These are phyloP conservation scores for Coemansia sp. DNA, from an alignment of 192 early-diverging fungal genomes.

Conservation along the genomic window DNA sequence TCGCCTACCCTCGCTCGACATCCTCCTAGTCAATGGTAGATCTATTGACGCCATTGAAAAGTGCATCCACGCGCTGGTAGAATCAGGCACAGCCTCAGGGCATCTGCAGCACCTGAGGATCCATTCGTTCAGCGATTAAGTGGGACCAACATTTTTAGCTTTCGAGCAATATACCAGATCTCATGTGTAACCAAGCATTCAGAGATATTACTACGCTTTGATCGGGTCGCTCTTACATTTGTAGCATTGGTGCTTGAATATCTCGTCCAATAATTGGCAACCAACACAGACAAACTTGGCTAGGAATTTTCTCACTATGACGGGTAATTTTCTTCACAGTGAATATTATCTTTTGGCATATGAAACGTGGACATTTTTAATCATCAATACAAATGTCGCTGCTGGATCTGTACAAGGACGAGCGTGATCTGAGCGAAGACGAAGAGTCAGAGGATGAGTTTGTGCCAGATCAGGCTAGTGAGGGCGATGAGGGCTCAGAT, in stretches of 20 bases:
- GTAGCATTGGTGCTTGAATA: too few species aligned
- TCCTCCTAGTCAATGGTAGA: background rate
- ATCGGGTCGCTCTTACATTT: too few species aligned
- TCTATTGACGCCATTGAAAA: background rate
- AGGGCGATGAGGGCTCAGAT: slow-evolving; percentile 7
- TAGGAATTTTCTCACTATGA: background rate
- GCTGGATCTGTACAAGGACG: slow-evolving; percentile 46
- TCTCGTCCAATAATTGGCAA: background rate
- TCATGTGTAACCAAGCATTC: background rate
- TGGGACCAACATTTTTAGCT: background rate
- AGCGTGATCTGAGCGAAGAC: slow-evolving; percentile 3
- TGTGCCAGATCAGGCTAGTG: slow-evolving; percentile 24
- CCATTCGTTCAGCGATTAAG: background rate
- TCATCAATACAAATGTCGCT: slow-evolving; percentile 33
- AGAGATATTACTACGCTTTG: too few species aligned
- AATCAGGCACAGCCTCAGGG: background rate
- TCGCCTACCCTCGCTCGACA: background rate
- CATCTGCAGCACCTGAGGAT: background rate
- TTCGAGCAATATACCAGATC: background rate
- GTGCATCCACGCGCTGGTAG: background rate
- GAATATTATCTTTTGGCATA: background rate
- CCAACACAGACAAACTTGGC: background rate
- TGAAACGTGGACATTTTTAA: background rate
- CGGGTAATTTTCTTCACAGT: background rate
- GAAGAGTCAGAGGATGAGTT: slow-evolving; percentile 40